Evolutionary conservation across 495 filamentous ascomycete genomes (phyloP), one percentile per base, ranked within the genome.

Genomic region (Amphirosellinia nigrospora): DNA sequence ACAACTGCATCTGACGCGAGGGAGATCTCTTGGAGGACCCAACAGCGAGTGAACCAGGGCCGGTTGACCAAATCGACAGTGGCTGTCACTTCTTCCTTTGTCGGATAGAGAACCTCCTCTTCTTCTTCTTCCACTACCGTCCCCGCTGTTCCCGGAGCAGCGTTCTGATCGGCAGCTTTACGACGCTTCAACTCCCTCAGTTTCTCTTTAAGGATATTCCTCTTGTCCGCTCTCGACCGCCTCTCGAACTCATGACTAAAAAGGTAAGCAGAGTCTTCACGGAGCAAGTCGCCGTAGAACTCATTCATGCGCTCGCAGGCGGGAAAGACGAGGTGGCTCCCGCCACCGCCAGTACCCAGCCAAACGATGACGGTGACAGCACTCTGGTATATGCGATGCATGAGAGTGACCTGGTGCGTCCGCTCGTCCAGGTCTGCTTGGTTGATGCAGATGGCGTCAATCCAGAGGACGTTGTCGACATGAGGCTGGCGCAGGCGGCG

Each of bases 361-460:
- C 21, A 61, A 30, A 39, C 21, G 7, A 60, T 3, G n/a, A 60
- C 56, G 28, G n/a, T 36, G 6, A 3, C 5, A 19, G 56, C 56
- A 26, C 6, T 60, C 9, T 15, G 16, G 8, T 60, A 60, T 21
- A 60, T 60, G n/a, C 39, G 56, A 5, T n/a, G 34, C 56, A 60
- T 60, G 56, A 60, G 34, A 23, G 34, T 39, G 1, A 60, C 56
- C 34, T 59, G 55, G 32, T 38, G 8, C 7, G 16, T 19, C 4
- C 55, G 32, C 16, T 59, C 55, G 55, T 4, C 32, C 4, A 38
- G 4, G 28, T 59, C 55, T 5, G 16, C 19, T 19, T 46, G 43
- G 43, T 46, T 46, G 19, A 46, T 46, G 43, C 43, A 46, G 16
- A 46, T 43, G n/a, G 36, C 58, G 10, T 61, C 58, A 21, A 61